A percentile compares a stretch with the other conserved stretches of the same genome.
Conservation (phyloP, 768 basidiomycete genomes). For the Tulasnella sp. region DNA sequence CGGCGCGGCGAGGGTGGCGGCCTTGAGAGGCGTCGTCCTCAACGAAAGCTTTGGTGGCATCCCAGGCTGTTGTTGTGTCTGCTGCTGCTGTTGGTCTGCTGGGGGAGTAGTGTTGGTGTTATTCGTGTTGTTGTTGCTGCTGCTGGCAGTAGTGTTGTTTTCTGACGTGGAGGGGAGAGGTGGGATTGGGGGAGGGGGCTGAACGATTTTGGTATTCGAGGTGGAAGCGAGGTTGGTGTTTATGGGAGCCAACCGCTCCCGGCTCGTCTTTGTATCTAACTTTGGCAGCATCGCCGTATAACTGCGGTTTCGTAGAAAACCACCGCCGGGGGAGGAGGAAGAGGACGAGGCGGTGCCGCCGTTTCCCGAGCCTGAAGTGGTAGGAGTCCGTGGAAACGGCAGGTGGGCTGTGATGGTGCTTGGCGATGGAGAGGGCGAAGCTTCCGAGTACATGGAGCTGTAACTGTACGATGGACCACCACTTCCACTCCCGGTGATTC, state of each 20-base stretch:
- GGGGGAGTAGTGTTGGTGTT: conserved; percentile 6
- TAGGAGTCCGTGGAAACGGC: conserved; percentile 20
- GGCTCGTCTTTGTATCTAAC: conserved; percentile 9
- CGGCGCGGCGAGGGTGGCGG: conserved; percentile 25
- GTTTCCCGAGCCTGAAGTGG: background rate
- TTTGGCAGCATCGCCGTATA: conserved; percentile 23
- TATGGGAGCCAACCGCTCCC: conserved; percentile 18
- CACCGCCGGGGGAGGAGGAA: conserved; percentile 5
- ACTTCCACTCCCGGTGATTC: background rate
- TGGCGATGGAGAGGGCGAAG: conserved; percentile 27
- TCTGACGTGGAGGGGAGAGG: conserved; percentile 2
- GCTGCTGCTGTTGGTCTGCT: background rate
- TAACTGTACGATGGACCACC: background rate
- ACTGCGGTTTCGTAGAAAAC: conserved; percentile 5
- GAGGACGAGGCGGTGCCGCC: background rate
- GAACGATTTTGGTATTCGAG: background rate
- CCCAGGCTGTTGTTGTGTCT: background rate
- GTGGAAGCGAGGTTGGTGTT: conserved; percentile 20
- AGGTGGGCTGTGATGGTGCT: conserved; percentile 24
- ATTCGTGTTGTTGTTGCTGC: background rate
- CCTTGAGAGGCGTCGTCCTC: conserved; percentile 23
- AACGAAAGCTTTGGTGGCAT: conserved; percentile 29
- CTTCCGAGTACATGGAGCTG: conserved; percentile 15
- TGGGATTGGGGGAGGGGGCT: conserved; percentile 17
- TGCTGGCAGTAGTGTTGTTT: background rate